These are phyloP conservation scores for Aspergillus transmontanensis DNA, from an alignment of 2,329 filamentous ascomycete species.

Conservation along the genomic window DNA sequence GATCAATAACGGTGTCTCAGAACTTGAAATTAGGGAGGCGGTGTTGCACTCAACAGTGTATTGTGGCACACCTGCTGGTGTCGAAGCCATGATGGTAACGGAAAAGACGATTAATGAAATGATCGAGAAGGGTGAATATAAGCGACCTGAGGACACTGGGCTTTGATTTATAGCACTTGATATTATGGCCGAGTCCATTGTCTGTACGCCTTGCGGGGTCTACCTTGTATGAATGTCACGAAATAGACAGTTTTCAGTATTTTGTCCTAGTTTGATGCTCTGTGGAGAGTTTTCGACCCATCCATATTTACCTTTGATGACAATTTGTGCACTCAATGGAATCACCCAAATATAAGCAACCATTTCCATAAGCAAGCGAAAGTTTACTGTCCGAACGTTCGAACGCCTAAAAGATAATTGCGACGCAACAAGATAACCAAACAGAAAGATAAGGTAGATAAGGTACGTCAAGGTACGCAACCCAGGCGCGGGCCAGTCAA, in stretches of 20 bases:
- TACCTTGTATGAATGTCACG: not conserved
- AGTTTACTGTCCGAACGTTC: too few species aligned
- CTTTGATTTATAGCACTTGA: not conserved
- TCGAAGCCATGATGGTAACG: slow-evolving; percentile 57
- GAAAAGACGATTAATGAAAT: slow-evolving; percentile 56
- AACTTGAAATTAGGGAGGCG: slow-evolving; percentile 65
- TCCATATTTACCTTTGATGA: too few species aligned
- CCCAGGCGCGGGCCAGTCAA: too few species aligned
- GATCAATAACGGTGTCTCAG: slow-evolving; percentile 63
- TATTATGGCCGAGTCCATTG: too few species aligned
- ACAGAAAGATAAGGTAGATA: too few species aligned
- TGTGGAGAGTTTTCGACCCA: accelerated
- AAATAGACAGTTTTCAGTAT: not conserved
- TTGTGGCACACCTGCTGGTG: slow-evolving; percentile 57
- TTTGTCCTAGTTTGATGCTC: not conserved
- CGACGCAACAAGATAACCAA: too few species aligned
- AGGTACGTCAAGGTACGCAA: too few species aligned
- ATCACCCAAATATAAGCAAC: too few species aligned
- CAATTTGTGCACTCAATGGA: too few species aligned
- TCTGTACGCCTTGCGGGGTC: not conserved
- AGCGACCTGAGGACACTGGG: slow-evolving; percentile 8
- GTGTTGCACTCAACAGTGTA: slow-evolving; percentile 54
- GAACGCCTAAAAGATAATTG: too few species aligned
- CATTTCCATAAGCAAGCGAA: too few species aligned
- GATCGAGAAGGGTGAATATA: slow-evolving; percentile 47